Conservation (phyloP, 2,329 filamentous ascomycete genomes). For the Leptographium radiaticola region DNA sequence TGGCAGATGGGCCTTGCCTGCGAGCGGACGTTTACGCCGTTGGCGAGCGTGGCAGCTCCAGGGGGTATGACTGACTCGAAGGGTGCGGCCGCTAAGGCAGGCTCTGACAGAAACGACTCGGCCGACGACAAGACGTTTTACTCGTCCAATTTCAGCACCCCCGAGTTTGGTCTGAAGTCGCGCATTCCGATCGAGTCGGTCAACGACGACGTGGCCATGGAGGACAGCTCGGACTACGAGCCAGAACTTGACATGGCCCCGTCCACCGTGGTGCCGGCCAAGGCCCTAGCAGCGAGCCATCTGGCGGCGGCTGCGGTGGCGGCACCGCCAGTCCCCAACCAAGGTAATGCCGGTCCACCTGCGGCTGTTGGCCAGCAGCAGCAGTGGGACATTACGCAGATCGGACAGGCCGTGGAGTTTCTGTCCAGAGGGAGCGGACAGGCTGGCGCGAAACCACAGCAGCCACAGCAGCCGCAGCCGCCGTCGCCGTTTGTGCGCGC, state of each 20-base stretch:
- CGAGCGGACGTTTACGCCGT: constrained; percentile 55
- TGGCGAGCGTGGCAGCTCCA: constrained; percentile 11
- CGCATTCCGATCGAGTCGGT: constrained; percentile 33
- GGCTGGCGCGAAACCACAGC: background rate
- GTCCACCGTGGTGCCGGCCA: background rate
- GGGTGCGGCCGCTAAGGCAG: background rate
- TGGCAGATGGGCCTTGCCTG: constrained; percentile 56
- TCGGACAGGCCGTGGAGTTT: background rate
- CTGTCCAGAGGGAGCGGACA: background rate
- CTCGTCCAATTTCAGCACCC: constrained; percentile 82
- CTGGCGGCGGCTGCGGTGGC: background rate
- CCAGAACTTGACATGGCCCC: constrained; percentile 15
- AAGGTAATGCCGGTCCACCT: background rate
- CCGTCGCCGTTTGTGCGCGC: constrained; percentile 46
- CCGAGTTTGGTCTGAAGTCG: constrained; percentile 36
- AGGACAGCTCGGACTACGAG: constrained; percentile 22
- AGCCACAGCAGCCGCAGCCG: constrained; percentile 23
- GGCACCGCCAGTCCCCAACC: background rate
- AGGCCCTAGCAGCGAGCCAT: background rate
- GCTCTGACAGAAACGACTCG: constrained; percentile 52
- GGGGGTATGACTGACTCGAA: background rate
- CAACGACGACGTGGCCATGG: constrained; percentile 23
- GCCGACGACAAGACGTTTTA: constrained; percentile 94
- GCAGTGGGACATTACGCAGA: background rate
- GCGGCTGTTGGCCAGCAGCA: background rate